Evolutionary conservation across 2,329 filamentous ascomycete genomes (phyloP), one percentile per base, ranked within the genome.

Genomic region (Colletotrichum cereale): DNA sequence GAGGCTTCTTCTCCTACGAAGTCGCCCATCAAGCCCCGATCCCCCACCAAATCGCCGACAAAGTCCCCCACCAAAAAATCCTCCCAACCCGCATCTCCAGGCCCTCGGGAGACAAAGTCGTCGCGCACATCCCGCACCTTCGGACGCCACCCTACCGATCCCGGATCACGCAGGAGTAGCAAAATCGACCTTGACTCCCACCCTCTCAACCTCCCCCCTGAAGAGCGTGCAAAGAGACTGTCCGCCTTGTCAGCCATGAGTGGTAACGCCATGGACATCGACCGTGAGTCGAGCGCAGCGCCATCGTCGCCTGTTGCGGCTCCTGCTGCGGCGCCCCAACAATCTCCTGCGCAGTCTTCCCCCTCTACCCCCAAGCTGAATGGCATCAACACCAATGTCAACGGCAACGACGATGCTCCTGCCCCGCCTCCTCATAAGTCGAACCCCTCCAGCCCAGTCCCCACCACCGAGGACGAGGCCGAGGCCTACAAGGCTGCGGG

Each of bases 401-500:
- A 83, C 75, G 82, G 81, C 74, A 83, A 84, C 53, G 83, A 80
- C 76, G 85, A 85, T 53, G 87, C 87, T 24, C 93, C 93, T 14
- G 86, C 87, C 47, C 93, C 93, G 64, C 93, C 93, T 62, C 93
- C 92, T 71, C 93, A 95, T 83, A 87, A 89, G 77, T 90, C 88
- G 36, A 89, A 87, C 78, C 88, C 88, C 55, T 87, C 86, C 66
- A 91, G 87, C 79, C 89, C 89, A 53, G 83, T 84, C 61, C 84
- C 86, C 55, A 86, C 83, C 44, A 81, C 86, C 31, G 82, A 84
- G 52, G 93, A 96, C 65, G 94, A 98, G 79, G 94, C 96, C 34
- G 96, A 99, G 84, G 87, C 90, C 16, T 97, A 92, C 88, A 99
- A 99, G 86, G 90, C 93, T 76, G 90, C 93, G 2, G 96, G 96